phyloP scores from a whole-genome alignment of 2,329 filamentous ascomycete species.

The Cytospora piceae region DNA sequence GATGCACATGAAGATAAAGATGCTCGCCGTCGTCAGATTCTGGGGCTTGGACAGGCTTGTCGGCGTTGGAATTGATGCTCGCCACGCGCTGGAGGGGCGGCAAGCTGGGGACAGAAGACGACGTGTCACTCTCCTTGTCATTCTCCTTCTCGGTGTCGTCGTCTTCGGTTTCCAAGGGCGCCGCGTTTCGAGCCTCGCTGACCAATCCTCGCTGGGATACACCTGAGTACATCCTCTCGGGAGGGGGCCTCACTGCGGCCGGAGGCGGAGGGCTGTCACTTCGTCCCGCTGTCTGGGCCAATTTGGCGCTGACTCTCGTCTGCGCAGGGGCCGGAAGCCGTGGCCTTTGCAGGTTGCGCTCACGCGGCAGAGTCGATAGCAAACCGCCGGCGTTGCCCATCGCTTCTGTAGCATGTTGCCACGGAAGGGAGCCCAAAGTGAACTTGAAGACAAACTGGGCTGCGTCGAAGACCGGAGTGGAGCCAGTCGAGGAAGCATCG shows the following conservation, averaged over 20 bases:
- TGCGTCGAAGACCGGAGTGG: conserved; percentile 58
- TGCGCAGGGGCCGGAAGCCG: conserved; percentile 74
- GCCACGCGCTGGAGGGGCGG: conserved; percentile 33
- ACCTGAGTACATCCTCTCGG: conserved; percentile 54
- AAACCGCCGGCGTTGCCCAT: conserved; percentile 49
- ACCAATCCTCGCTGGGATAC: conserved; percentile 51
- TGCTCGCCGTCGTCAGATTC: conserved; percentile 13
- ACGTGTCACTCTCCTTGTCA: conserved; percentile 22
- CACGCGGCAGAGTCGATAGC: conserved; percentile 55
- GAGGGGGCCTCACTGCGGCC: conserved; percentile 45
- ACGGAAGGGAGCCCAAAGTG: conserved; percentile 58
- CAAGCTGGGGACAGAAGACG: conserved; percentile 29
- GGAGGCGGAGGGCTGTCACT: conserved; percentile 46
- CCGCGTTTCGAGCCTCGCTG: conserved; percentile 56
- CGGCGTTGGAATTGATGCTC: conserved; percentile 24
- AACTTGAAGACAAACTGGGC: conserved; percentile 74
- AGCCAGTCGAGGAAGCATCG: conserved; percentile 58
- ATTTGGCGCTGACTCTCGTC: conserved; percentile 54
- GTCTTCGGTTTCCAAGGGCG: conserved; percentile 35
- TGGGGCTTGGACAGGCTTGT: conserved; percentile 28
- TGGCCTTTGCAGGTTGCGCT: conserved; percentile 68
- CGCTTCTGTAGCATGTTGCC: conserved; percentile 32
- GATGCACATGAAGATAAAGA: conserved; percentile 6
- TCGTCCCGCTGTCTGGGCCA: conserved; percentile 34
- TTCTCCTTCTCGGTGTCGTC: conserved; percentile 27